These are phyloP conservation scores for Fagus sylvatica DNA, from an alignment of 306 rosid species.

Conservation along the genomic window DNA sequence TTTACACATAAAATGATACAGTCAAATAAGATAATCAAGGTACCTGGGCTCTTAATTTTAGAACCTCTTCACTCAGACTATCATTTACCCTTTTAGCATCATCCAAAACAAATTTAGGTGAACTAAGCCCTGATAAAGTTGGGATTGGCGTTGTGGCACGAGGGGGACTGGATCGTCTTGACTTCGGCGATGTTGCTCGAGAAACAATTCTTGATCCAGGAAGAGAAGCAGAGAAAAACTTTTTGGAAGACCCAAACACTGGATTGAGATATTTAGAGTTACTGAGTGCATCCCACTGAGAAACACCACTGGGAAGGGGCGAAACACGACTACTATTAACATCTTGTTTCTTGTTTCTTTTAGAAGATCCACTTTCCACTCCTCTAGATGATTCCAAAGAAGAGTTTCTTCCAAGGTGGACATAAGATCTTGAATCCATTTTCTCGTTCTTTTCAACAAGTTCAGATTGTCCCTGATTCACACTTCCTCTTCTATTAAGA, in stretches of 20 bases:
- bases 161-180: slow-evolving; percentile 97
- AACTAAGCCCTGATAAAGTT: slow-evolving; percentile 94
- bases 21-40: neutral
- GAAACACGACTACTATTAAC: slow-evolving; percentile 96
- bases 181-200: slow-evolving; percentile 96
- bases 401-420: slow-evolving; percentile 68
- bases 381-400: slow-evolving; percentile 82
- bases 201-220: slow-evolving; percentile 99
- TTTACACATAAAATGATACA: neutral
- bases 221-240: slow-evolving; percentile 97
- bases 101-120: slow-evolving; percentile 85
- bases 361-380: slow-evolving; percentile 76
- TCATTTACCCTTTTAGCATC: slow-evolving; percentile 86
- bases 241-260: slow-evolving; percentile 95
- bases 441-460: slow-evolving; percentile 73
- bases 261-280: slow-evolving; percentile 92
- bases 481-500: slow-evolving; percentile 86
- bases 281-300: slow-evolving; percentile 88
- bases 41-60: slow-evolving; percentile 92
- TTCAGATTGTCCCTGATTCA: slow-evolving; percentile 71
- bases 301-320: slow-evolving; percentile 86
- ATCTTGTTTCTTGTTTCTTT: slow-evolving; percentile 92
- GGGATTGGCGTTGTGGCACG: slow-evolving; percentile 99
- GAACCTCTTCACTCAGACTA: slow-evolving; percentile 91
- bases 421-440: slow-evolving; percentile 74